Conservation (phyloP, 1,284 basidiomycete species). For the Porodaedalea pini region DNA sequence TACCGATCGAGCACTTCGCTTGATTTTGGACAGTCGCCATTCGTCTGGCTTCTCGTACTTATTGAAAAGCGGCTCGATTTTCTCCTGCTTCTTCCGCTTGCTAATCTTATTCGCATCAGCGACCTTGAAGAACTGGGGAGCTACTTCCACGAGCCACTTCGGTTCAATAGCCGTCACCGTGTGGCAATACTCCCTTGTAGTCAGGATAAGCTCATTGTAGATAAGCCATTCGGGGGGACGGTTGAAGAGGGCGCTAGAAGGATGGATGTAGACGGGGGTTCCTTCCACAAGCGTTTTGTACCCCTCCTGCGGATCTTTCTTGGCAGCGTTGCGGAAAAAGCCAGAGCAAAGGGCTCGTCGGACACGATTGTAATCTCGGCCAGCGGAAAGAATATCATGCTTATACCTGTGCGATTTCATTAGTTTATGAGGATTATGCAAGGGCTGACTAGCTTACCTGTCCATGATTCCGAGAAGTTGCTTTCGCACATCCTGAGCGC, state of each 20-base stretch:
- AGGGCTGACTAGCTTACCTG: slow-evolving; percentile 49
- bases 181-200: slow-evolving; percentile 90
- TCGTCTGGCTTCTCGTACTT: slow-evolving; percentile 90
- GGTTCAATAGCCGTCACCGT: slow-evolving; percentile 96
- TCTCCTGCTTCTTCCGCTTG: slow-evolving; percentile 95
- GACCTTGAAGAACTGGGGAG: slow-evolving; percentile 96
- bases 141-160: slow-evolving; percentile 98
- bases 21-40: slow-evolving; percentile 86
- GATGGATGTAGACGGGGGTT: slow-evolving; percentile 97
- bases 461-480: slow-evolving; percentile 99
- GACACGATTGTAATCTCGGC: slow-evolving; percentile 90
- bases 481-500: slow-evolving; percentile 97
- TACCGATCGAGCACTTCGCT: slow-evolving; percentile 81
- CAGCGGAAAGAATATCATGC: slow-evolving; percentile 90
- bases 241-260: slow-evolving; percentile 96
- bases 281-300: slow-evolving; percentile 98
- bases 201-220: slow-evolving; percentile 74
- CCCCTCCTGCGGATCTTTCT: slow-evolving; percentile 93
- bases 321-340: slow-evolving; percentile 93
- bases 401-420: slow-evolving; percentile 63
- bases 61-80: slow-evolving; percentile 91
- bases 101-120: slow-evolving; percentile 96
- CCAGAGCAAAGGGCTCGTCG: slow-evolving; percentile 96
- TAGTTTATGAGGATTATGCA: neutral
- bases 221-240: slow-evolving; percentile 80